Conservation (phyloP, 2,329 filamentous ascomycete genomes). For the Cladosporium sp. region DNA sequence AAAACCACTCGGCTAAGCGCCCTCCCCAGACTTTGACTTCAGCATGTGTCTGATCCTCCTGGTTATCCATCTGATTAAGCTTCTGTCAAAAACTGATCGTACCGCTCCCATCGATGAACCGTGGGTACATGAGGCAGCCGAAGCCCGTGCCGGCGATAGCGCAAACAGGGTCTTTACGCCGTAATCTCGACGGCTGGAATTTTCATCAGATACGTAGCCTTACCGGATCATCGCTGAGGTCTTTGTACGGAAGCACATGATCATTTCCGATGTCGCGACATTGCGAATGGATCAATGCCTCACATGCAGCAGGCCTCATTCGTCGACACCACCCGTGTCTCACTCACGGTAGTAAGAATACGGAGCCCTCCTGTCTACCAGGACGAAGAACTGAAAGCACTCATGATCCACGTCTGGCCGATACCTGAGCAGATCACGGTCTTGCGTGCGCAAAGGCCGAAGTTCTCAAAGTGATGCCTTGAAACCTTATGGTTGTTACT, state of each 20-base stretch:
- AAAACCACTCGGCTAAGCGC: too few relatives aligned
- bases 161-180: neutral
- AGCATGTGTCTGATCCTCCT: neutral
- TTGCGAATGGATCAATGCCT: too few relatives aligned
- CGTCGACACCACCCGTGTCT: neutral
- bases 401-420: too few relatives aligned
- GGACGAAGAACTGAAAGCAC: too few relatives aligned
- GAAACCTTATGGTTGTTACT: too few relatives aligned
- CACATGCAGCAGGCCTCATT: too few relatives aligned
- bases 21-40: neutral
- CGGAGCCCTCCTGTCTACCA: neutral
- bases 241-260: neutral
- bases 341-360: too few relatives aligned
- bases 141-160: neutral
- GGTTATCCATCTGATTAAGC: neutral
- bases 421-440: too few relatives aligned
- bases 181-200: neutral
- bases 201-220: neutral
- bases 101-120: neutral
- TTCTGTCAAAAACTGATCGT: neutral
- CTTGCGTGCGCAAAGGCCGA: too few relatives aligned
- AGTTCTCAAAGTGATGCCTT: too few relatives aligned
- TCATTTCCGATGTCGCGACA: too few relatives aligned
- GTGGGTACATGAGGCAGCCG: neutral
- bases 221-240: neutral